Base-by-base conservation (phyloP, 2,329 filamentous ascomycete species). In the Calonectria multiphialidica region DNA sequence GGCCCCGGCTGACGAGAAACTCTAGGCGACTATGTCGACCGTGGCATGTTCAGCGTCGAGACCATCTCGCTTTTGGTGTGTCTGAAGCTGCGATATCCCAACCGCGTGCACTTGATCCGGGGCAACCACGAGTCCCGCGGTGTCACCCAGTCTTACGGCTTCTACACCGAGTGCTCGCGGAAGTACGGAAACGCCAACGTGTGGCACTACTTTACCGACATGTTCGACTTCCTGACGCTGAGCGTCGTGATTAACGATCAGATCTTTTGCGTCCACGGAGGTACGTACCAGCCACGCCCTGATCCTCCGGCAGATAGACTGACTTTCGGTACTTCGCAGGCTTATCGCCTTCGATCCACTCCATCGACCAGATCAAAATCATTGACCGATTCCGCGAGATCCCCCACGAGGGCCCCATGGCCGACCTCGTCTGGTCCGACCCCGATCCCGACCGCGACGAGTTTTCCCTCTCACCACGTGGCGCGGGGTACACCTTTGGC, bases 131-230 rank as follows among this genome's bases (percentile, higher is more conserved):
- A 99, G 86, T 98, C 95, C 70, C 93, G 97, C 79, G 97, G 97
- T 80, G 97, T 99, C 66, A 99, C 97, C 13, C 97, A 99, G 85
- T 98, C 96, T 33, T 99, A 99, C 85, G 97, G 97, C 70, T 99
- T 99, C 87, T 99, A 99, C 83, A 98, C 97, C 25, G 97, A 99
- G 83, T 99, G 97, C 85, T 95, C 94, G 23, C 93, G 97, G 78
- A 99, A 99, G 86, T 99, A 99, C 85, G 97, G 97, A 82, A 98
- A 98, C 82, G 95, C 97, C 75, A 98, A 97, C 80, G 97, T 99
- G 25, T 99, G 97, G 97, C 97, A 99, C 85, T 97, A 98, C 84
- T 99, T 99, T 83, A 99, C 97, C 76, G 97, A 99, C 86, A 98
- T 99, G 96, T 99, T 99, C 85, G 97, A 99, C 86, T 99, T 98